Conservation (phyloP, 768 basidiomycete genomes). For the Boletus bicolor region DNA sequence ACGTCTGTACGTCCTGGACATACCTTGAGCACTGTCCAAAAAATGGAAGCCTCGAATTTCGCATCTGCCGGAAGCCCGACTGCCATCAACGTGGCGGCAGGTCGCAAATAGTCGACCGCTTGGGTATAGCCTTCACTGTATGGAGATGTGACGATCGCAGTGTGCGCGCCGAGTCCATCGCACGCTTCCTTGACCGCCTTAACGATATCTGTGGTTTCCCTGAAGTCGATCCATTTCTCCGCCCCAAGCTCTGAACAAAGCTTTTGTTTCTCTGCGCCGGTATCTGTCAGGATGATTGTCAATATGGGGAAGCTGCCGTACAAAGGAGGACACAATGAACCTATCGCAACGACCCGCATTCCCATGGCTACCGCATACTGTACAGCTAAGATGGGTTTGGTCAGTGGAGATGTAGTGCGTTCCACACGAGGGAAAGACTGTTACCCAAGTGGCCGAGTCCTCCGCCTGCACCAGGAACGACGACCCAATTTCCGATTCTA, state of each 20-base stretch:
- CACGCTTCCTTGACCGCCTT: constrained; percentile 59
- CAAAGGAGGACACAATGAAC: constrained; percentile 21
- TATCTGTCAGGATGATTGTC: constrained; percentile 41
- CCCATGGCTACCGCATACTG: constrained; percentile 82
- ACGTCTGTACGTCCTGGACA: background rate
- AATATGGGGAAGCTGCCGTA: background rate
- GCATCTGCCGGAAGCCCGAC: constrained; percentile 72
- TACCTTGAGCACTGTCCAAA: constrained; percentile 68
- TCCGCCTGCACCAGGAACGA: constrained; percentile 75
- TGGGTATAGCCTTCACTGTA: constrained; percentile 42
- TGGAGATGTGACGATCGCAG: constrained; percentile 60
- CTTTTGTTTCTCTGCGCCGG: constrained; percentile 67
- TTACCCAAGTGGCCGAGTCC: constrained; percentile 79
- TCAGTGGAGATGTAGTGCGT: background rate
- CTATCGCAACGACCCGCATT: constrained; percentile 75
- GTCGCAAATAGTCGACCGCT: constrained; percentile 73
- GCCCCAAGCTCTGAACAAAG: constrained; percentile 63
- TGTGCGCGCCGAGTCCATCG: constrained; percentile 70
- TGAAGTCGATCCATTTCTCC: constrained; percentile 80
- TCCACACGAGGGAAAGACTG: background rate
- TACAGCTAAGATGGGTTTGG: constrained; percentile 42
- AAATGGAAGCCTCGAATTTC: constrained; percentile 57
- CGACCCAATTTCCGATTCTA: constrained; percentile 70
- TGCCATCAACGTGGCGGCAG: constrained; percentile 69
- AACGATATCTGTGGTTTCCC: constrained; percentile 60